Evolutionary conservation across 441 rosid species (phyloP).

Genomic region (Jatropha multifida): DNA sequence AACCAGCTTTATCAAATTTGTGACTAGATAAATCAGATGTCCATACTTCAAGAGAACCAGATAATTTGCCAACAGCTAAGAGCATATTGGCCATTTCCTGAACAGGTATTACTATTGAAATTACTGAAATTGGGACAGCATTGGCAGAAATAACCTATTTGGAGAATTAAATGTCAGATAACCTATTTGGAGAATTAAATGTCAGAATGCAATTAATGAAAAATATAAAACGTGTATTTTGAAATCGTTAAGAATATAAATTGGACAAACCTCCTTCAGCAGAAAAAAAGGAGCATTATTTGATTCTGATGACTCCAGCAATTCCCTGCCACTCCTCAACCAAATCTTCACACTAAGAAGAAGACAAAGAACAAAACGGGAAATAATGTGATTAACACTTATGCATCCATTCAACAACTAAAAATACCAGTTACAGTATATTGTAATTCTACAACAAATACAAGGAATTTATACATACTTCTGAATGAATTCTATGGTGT

Average conservation of each 20-base stretch:
- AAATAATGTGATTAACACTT: slow-evolving; percentile 13
- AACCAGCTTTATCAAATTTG: slow-evolving; percentile 50
- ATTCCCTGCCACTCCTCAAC: slow-evolving; percentile 50
- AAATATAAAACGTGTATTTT: not conserved
- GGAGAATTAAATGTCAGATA: slow-evolving; percentile 27
- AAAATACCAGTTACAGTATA: slow-evolving; percentile 1
- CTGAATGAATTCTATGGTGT: not conserved
- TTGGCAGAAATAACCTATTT: slow-evolving; percentile 53
- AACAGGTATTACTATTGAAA: slow-evolving; percentile 52
- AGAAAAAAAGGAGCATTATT: slow-evolving; percentile 50
- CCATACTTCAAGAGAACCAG: slow-evolving; percentile 94
- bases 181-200: slow-evolving; percentile 20
- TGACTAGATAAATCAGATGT: slow-evolving; percentile 44
- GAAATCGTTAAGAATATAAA: slow-evolving; percentile 7
- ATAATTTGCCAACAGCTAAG: slow-evolving; percentile 89
- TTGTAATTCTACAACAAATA: not conserved
- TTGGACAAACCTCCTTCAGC: slow-evolving; percentile 50
- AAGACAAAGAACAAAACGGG: slow-evolving; percentile 24
- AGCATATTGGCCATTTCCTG: slow-evolving; percentile 39
- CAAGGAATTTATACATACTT: not conserved
- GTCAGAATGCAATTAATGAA: slow-evolving; percentile 25
- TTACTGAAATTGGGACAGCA: slow-evolving; percentile 64
- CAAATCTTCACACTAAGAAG: slow-evolving; percentile 72
- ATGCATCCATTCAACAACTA: slow-evolving; percentile 8
- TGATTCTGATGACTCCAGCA: slow-evolving; percentile 50